Conservation (phyloP, 352 stramenopile species). For the Globisporangium heterothallicum region DNA sequence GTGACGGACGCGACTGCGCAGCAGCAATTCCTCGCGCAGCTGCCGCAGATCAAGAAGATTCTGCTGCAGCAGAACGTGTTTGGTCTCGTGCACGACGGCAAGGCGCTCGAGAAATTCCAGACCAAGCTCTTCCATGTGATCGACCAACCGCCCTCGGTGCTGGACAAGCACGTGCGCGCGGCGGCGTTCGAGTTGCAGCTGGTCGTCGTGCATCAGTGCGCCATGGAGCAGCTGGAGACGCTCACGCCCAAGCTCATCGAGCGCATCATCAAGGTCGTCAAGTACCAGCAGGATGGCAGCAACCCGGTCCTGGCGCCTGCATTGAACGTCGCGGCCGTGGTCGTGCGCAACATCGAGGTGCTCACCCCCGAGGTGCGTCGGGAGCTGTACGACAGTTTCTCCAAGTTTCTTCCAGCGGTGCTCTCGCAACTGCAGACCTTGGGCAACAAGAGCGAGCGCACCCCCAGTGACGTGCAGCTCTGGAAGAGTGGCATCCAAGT, state of each 20-base stretch:
- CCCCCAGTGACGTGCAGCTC: constrained; percentile 17
- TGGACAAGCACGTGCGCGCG: constrained; percentile 25
- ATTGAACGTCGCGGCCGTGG: constrained; percentile 36
- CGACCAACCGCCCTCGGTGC: constrained; percentile 25
- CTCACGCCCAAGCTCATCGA: constrained; percentile 54
- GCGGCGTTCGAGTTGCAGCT: constrained; percentile 60
- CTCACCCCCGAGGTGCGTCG: constrained; percentile 52
- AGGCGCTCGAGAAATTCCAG: constrained; percentile 74
- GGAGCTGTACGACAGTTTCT: constrained; percentile 50
- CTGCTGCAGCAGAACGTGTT: constrained; percentile 72
- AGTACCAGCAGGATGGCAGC: constrained; percentile 38
- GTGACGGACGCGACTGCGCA: constrained; percentile 33
- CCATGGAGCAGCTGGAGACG: constrained; percentile 50
- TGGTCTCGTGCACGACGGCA: constrained; percentile 59
- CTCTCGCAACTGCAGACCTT: constrained; percentile 36
- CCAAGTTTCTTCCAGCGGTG: constrained; percentile 54
- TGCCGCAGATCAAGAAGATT: constrained; percentile 39
- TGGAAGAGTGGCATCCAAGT: constrained; percentile 35
- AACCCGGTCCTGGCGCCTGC: constrained; percentile 27
- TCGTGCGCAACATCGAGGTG: constrained; percentile 45
- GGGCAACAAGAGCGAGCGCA: constrained; percentile 21
- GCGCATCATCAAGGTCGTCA: constrained; percentile 59
- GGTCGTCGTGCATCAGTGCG: constrained; percentile 51
- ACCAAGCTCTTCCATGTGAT: constrained; percentile 53
- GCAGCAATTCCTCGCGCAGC: constrained; percentile 41